Base-by-base conservation (phyloP, 1,284 basidiomycete genomes). In the Coriolopsis trogii region DNA sequence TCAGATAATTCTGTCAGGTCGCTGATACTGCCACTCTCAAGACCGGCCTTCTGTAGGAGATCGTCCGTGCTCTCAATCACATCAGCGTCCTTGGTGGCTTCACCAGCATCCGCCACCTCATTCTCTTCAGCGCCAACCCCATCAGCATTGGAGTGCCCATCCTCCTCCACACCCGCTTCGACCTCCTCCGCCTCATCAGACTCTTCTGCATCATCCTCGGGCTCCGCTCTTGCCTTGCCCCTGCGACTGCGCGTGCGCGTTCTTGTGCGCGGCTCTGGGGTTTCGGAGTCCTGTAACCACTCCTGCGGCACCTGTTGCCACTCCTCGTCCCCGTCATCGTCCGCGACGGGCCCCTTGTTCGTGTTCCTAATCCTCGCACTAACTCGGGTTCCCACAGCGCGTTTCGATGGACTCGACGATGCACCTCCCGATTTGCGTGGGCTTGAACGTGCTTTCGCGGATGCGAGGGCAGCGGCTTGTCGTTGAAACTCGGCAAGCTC, bases 241-340 rank as follows among this genome's bases (percentile, higher is more conserved):
- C 49, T 55, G n/a, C n/a, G n/a, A 40, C 47, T 56, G 16, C 53
- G 49, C 28, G 51, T 55, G 5, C 50, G 40, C 10, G 57, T 46
- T 45, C 53, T 42, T 21, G 49, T 46, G 24, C 58, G 29, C 38
- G 49, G 53, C 3, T 41, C 33, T 9, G 53, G 34, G 8, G 55
- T 47, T 4, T 49, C 46, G 24, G 38, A 50, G 15, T 71, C 72
- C 30, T 71, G 63, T 52, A 91, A 61, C 89, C 89, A 91, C 62
- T 89, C 90, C 4, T 84, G 78, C 0, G 90, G 90, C 28, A 92
- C 77, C 53, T 80, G 74, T 67, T 92, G 87, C 89, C 90, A 92
- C 60, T 82, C 87, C 1, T 84, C 84, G 8, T 85, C 82, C 34
- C 44, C 46, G 2, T 52, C 55, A 4, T 75, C 73, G 9, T 69